Evolutionary conservation across 441 rosid species (phyloP).

Genomic region (Bruguiera hainesii): DNA sequence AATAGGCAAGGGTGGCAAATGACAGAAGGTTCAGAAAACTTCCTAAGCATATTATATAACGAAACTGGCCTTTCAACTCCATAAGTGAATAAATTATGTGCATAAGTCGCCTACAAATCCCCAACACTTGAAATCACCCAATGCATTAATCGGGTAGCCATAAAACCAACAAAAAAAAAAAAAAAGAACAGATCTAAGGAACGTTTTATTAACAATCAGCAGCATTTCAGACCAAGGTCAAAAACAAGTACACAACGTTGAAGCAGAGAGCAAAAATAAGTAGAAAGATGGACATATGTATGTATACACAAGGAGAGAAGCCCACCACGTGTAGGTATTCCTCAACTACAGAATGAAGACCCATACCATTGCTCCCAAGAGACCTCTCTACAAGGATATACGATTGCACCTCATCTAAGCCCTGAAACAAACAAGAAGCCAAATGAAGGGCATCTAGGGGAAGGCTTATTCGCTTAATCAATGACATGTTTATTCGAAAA

Average conservation of each 20-base stretch:
- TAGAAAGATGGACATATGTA: background rate
- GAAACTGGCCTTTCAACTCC: background rate
- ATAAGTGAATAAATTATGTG: background rate
- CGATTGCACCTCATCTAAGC: constrained; percentile 90
- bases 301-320: constrained; percentile 15
- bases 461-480: background rate
- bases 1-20: constrained; percentile 16
- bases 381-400: constrained; percentile 83
- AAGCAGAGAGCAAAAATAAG: background rate
- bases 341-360: constrained; percentile 43
- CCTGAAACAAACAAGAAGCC: constrained; percentile 39
- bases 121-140: background rate
- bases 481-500: background rate
- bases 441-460: background rate
- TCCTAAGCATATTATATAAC: background rate
- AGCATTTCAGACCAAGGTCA: background rate
- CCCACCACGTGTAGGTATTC: constrained; percentile 69
- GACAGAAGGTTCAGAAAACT: no score
- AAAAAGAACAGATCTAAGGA: background rate
- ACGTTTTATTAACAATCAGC: background rate
- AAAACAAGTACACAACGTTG: background rate
- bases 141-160: background rate
- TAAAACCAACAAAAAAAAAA: background rate
- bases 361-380: constrained; percentile 32
- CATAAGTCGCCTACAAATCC: background rate